Base-by-base conservation (phyloP, 495 filamentous ascomycete genomes). In the Penicillium argentinense region DNA sequence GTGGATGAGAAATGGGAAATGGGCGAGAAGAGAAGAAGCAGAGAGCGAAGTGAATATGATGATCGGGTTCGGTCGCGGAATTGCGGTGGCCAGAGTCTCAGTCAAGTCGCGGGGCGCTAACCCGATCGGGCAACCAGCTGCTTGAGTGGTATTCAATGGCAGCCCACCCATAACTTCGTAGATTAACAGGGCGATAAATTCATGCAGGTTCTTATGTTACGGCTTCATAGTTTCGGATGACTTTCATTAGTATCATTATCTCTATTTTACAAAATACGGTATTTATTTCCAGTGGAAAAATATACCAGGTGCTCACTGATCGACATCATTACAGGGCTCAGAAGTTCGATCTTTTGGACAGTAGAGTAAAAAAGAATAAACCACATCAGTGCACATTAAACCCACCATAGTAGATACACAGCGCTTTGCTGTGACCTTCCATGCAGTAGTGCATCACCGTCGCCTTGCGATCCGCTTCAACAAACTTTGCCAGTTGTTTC, bases 381-480 rank as follows among this genome's bases (percentile, higher is more conserved):
- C 22, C 27, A 30, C 41, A 38, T 42, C 5, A 36, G 18, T 36
- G 17, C 21, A 66, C 33, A 25, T 67, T 53, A 27, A 77, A 80
- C 21, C 67, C 64, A 2, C 79, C 79, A 42, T 76, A 79, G 46
- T 69, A 82, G 11, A 73, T 67, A 59, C 79, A 82, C 34, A 82
- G 44, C n/a, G 76, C 79, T 70, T 97, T 98, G 64, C 93, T 96
- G 3, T 87, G 86, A 7, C 89, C 88, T 44, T 87, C 76, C 68
- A 93, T 85, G 63, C 90, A 96, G 62, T 98, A 98, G 68, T 98
- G 93, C 37, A 88, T 79, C 19, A 91, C 84, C 14, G 86, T 79
- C 6, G 88, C 66, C 60, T 79, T 80, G 30, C 68, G 48, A 12
- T 64, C 75, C 8, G 72, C 63, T 38, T 80, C 74, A 2, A 75